These are phyloP conservation scores for Colletotrichum sp. DNA, from an alignment of 2,329 filamentous ascomycete species.

Conservation along the genomic window DNA sequence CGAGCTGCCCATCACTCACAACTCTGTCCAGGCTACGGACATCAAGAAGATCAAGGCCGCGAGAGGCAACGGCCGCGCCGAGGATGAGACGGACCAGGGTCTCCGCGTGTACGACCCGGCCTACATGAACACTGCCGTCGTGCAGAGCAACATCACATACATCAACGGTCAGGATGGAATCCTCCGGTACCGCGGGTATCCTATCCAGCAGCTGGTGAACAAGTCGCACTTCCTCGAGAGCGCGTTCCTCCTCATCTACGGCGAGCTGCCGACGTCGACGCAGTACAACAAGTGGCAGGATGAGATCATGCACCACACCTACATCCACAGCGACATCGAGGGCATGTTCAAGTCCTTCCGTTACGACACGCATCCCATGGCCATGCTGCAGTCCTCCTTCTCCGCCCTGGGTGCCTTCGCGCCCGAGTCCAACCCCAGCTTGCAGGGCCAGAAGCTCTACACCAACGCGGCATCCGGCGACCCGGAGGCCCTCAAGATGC, in stretches of 20 bases:
- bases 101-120: slow-evolving; percentile 57
- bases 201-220: slow-evolving; percentile 55
- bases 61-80: slow-evolving; percentile 38
- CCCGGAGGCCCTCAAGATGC: slow-evolving; percentile 42
- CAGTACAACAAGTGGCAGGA: slow-evolving; percentile 48
- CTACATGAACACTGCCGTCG: slow-evolving; percentile 58
- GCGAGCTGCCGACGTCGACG: slow-evolving; percentile 49
- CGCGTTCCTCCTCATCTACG: slow-evolving; percentile 56
- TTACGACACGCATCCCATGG: slow-evolving; percentile 58
- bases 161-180: slow-evolving; percentile 58
- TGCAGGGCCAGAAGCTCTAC: slow-evolving; percentile 55
- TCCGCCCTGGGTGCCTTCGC: slow-evolving; percentile 55
- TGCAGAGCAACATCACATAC: slow-evolving; percentile 55
- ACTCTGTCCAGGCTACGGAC: slow-evolving; percentile 54
- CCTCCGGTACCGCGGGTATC: slow-evolving; percentile 57
- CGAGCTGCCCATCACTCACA: slow-evolving; percentile 54
- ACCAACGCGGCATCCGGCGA: slow-evolving; percentile 48
- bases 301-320: slow-evolving; percentile 57
- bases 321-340: slow-evolving; percentile 53
- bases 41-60: slow-evolving; percentile 55
- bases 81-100: slow-evolving; percentile 53
- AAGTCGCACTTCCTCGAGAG: slow-evolving; percentile 55
- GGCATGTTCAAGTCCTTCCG: slow-evolving; percentile 56
- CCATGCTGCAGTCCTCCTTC: slow-evolving; percentile 55
- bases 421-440: slow-evolving; percentile 54